Percentiles rank a stretch among this genome's conserved stretches.
Evolutionary conservation across 345 rosid species (phyloP).

Genomic region (Sonneratia alba): DNA sequence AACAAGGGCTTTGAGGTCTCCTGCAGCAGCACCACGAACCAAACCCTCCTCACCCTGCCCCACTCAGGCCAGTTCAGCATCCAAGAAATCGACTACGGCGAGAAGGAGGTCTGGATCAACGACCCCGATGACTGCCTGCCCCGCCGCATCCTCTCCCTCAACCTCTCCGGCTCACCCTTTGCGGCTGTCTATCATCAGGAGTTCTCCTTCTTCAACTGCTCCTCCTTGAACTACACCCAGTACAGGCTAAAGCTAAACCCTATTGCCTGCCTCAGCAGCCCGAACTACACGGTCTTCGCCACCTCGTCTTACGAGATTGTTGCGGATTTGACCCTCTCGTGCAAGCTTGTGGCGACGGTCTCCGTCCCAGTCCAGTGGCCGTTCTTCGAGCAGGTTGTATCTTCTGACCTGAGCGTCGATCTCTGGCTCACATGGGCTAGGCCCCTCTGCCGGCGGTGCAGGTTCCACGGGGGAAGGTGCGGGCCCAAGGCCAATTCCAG

Average conservation of each 20-base stretch:
- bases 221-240: constrained; percentile 23
- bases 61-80: constrained; percentile 38
- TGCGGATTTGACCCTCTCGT: constrained; percentile 19
- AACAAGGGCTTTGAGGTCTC: constrained; percentile 43
- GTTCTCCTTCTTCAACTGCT: constrained; percentile 56
- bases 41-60: constrained; percentile 28
- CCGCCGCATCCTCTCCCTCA: constrained; percentile 36
- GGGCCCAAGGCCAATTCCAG: constrained; percentile 41
- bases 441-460: constrained; percentile 49
- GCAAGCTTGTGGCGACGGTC: constrained; percentile 22
- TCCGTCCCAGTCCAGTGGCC: constrained; percentile 47
- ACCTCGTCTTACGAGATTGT: constrained; percentile 29
- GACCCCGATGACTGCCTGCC: constrained; percentile 60
- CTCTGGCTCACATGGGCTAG: constrained; percentile 33
- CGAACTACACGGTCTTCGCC: constrained; percentile 46
- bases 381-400: constrained; percentile 29
- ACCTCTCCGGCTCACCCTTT: constrained; percentile 52
- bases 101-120: constrained; percentile 57
- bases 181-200: constrained; percentile 24
- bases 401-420: constrained; percentile 33
- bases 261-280: constrained; percentile 46
- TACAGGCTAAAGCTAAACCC: constrained; percentile 37
- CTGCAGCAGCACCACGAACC: constrained; percentile 30
- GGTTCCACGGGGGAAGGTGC: constrained; percentile 46
- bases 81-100: constrained; percentile 38